Evolutionary conservation across 1,284 basidiomycete species (phyloP).

Genomic region (Phlebopus sp.): DNA sequence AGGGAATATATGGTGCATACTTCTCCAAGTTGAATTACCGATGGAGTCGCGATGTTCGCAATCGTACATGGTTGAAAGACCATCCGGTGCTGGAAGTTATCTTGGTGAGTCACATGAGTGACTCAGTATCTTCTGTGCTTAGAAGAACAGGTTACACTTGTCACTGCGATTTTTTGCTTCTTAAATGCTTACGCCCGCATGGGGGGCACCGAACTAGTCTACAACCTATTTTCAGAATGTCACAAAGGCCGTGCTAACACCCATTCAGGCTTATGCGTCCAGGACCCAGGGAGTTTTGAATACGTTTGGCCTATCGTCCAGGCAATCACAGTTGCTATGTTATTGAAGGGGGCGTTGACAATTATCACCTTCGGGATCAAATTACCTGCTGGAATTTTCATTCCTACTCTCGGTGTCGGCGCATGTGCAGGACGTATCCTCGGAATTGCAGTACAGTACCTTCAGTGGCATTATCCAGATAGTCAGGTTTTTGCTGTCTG

Average conservation of each 20-base stretch:
- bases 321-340: constrained; percentile 69
- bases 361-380: constrained; percentile 94
- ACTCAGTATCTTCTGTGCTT: constrained; percentile 4
- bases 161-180: constrained; percentile 80
- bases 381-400: constrained; percentile 94
- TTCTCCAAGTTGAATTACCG: constrained; percentile 91
- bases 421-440: constrained; percentile 91
- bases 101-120: constrained; percentile 50
- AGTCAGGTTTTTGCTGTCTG: constrained; percentile 66
- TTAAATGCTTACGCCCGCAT: constrained; percentile 90
- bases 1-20: constrained; percentile 92
- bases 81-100: constrained; percentile 87
- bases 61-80: constrained; percentile 73
- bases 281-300: constrained; percentile 53
- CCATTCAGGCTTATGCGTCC: constrained; percentile 71
- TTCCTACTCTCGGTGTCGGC: constrained; percentile 95
- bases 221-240: constrained; percentile 89
- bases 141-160: constrained; percentile 61
- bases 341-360: constrained; percentile 83
- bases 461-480: constrained; percentile 68
- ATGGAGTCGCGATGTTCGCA: constrained; percentile 84
- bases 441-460: constrained; percentile 81
- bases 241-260: constrained; percentile 50
- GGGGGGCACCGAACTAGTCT: constrained; percentile 94
- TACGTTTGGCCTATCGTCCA: constrained; percentile 67